Conservation (phyloP, 305 asterid species). For the Ilex paraguariensis region DNA sequence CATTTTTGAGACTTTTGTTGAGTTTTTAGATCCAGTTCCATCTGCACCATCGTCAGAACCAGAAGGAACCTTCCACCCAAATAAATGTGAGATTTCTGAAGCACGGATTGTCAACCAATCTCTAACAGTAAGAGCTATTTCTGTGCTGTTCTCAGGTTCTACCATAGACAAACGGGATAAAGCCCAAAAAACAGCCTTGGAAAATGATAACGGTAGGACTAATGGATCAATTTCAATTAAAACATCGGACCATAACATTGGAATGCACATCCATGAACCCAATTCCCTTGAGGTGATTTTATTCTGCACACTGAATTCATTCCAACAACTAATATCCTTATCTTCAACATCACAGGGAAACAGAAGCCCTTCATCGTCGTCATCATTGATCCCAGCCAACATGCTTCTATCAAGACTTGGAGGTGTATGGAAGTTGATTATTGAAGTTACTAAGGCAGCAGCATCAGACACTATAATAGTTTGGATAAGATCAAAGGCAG, state of each 20-base stretch:
- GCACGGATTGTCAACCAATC: constrained; percentile 68
- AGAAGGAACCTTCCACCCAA: constrained; percentile 90
- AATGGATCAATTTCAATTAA: constrained; percentile 78
- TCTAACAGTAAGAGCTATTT: constrained; percentile 50
- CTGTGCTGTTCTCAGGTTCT: constrained; percentile 52
- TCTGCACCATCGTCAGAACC: constrained; percentile 94
- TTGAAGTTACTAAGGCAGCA: constrained; percentile 62
- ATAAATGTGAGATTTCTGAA: constrained; percentile 68
- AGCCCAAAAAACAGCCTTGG: constrained; percentile 94
- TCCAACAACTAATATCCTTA: constrained; percentile 74
- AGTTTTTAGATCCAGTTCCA: constrained; percentile 71
- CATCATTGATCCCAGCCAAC: constrained; percentile 32
- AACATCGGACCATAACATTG: constrained; percentile 97
- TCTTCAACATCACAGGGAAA: constrained; percentile 42
- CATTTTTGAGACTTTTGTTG: constrained; percentile 67
- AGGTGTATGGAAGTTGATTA: constrained; percentile 54
- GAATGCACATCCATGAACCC: constrained; percentile 94
- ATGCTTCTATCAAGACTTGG: constrained; percentile 42
- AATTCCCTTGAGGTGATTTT: constrained; percentile 55
- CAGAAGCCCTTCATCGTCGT: constrained; percentile 51
- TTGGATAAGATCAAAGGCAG: constrained; percentile 91
- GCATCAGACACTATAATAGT: constrained; percentile 89
- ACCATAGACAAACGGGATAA: constrained; percentile 77
- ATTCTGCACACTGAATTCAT: constrained; percentile 65
- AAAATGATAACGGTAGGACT: constrained; percentile 72